phyloP scores from a whole-genome alignment of 129 eudicot species.

The Calendula officinalis region DNA sequence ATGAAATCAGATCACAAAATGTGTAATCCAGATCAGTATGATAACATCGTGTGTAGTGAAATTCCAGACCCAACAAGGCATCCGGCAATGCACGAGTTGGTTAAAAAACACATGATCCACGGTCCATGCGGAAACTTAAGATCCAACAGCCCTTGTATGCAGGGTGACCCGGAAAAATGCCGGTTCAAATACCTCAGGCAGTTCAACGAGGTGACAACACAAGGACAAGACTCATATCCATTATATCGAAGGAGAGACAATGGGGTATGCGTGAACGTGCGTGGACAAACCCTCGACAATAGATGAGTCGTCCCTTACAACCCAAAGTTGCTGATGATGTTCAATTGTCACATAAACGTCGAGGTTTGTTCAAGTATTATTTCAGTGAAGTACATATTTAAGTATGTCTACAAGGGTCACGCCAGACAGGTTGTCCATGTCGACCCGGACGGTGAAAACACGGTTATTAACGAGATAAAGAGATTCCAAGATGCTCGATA shows the following conservation, averaged over 20 bases:
- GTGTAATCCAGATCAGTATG: background rate
- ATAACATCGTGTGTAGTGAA: constrained; percentile 12
- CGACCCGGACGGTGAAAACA: background rate
- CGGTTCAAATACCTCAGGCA: background rate
- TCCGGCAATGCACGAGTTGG: background rate
- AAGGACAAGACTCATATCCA: constrained; percentile 19
- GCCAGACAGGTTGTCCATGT: background rate
- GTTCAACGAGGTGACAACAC: background rate
- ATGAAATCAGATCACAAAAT: background rate
- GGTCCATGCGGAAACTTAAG: constrained; percentile 22
- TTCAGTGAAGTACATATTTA: background rate
- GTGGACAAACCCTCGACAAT: background rate
- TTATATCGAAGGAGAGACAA: constrained; percentile 20
- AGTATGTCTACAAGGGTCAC: background rate
- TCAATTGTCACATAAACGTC: constrained; percentile 29
- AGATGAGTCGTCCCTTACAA: constrained; percentile 34
- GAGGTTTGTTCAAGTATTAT: constrained; percentile 19
- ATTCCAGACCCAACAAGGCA: constrained; percentile 7
- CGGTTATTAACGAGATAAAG: background rate
- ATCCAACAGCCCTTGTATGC: constrained; percentile 15
- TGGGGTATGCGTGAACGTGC: background rate
- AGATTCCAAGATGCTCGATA: background rate
- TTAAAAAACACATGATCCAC: constrained; percentile 32
- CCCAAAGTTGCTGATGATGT: constrained; percentile 7
- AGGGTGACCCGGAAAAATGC: background rate